Evolutionary conservation across 805 yeast species (phyloP), one percentile per base, ranked within the genome.

Genomic region (Danielia oregonensis): DNA sequence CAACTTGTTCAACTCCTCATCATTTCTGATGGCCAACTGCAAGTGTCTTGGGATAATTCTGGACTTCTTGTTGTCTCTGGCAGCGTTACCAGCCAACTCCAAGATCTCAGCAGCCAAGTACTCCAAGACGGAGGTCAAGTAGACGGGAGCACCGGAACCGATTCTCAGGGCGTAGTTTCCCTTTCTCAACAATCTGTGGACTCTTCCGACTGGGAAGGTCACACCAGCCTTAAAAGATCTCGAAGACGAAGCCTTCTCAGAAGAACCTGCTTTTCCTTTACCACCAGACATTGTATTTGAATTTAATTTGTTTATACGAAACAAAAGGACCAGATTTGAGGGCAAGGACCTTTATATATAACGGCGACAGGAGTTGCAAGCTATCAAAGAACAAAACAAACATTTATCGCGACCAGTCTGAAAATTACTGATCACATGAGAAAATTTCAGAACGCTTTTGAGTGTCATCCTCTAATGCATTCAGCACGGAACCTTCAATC

Each of bases 141-240:
- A 91, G 48, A 91, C 91, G 73, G 97, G 97, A 59, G 97, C 97
- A 81, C 96, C 96, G 52, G 97, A 88, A 79, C 97, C 97, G 57
- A 91, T 83, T 76, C 97, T 83, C 75, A 89, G 95, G 61, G 97
- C 95, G 76, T 91, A 86, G 82, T 89, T 86, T 67, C 96, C 96
- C 74, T 84, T 87, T 81, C 95, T 86, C 62, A 91, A 74, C 56
- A 89, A 78, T 75, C 97, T 82, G 78, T 91, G 96, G 55, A 91
- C 93, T 82, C 97, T 89, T 70, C 97, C 97, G 53, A 91, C 97
- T 75, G 97, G 97, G 94, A 91, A 91, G 58, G 95, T 86, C 63
- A 91, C 80, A 70, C 97, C 97, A 63, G 97, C 97, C 78, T 88
- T 91, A 48, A 96, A 82, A 54, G 97, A 91, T 82, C 97, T 87